Evolutionary conservation across 2,329 filamentous ascomycete genomes (phyloP), one percentile per base, ranked within the genome.

Genomic region (Fusarium veterinarium): DNA sequence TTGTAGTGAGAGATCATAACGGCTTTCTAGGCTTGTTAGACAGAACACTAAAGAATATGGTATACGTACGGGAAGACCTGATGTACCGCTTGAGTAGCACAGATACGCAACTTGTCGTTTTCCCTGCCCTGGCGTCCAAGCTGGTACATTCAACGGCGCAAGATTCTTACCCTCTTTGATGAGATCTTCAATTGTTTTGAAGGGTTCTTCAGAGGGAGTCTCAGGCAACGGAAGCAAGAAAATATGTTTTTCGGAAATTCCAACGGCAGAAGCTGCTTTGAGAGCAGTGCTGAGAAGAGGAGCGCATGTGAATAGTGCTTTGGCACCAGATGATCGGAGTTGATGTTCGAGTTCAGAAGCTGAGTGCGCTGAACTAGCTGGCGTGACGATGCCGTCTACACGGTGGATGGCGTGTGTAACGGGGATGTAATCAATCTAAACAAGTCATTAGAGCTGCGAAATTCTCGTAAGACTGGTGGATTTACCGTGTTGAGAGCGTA

Each of bases 1-100:
- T 95, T 95, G 41, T 84, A 83, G 79, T 95, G 93, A 8, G 92
- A 93, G 66, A 95, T 92, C 91, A 93, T 95, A 48, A 95, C 93
- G 38, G 92, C 93, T 91, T 95, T 94, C 89, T 93, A 64, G 6
- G 3, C 9, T 51, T 33, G 40, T 64, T 37, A 72, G 57, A 30
- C 5, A 28, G 3, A 1, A 9, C 9, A 1, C 1, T 4, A 0
- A 7, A 16, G 6, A 10, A 0, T 1, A 2, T 13, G 23, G 14
- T 8, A 30, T 8, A 35, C 37, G 64, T 84, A 92, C 91, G 17
- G 93, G 93, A 40, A 95, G 82, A 6, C 93, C 93, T 20, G 92
- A 95, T 2, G 93, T 95, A 9, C 93, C 93, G 78, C 91, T 93
- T 0, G 92, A 94, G 80, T 94, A 95, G 82, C 92, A 95, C 35